Conservation (phyloP, 305 asterid species). For the Rubia peregrina region DNA sequence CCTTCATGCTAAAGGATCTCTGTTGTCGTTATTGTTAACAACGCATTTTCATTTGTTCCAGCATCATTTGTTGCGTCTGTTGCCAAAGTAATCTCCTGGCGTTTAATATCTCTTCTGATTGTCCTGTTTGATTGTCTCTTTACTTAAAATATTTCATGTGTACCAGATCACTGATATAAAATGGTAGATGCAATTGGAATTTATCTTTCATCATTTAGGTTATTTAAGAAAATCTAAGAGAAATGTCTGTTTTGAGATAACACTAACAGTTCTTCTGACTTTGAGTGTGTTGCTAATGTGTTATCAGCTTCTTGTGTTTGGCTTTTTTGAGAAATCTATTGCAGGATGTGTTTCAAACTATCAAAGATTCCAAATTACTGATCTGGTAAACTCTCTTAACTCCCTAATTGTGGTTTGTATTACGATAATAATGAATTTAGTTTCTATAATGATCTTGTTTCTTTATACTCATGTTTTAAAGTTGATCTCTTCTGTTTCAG, state of each 20-base stretch:
- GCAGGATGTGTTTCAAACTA: not conserved
- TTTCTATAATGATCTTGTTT: not conserved
- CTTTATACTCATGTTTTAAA: not conserved
- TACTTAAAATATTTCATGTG: not conserved
- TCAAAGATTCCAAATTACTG: slow-evolving; percentile 1
- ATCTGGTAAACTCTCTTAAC: too few relatives aligned
- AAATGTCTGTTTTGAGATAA: not conserved
- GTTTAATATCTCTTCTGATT: not conserved
- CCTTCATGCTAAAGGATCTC: slow-evolving; percentile 61
- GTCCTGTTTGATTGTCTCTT: not conserved
- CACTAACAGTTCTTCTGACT: not conserved
- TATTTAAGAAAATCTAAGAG: not conserved
- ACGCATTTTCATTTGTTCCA: slow-evolving; percentile 89
- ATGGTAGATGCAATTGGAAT: not conserved
- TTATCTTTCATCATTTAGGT: not conserved
- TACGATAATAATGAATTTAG: not conserved
- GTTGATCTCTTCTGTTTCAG: slow-evolving; percentile 31
- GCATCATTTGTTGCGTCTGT: slow-evolving; percentile 97
- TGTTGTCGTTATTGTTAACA: slow-evolving; percentile 69
- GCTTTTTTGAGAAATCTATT: not conserved
- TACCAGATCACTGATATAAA: not conserved
- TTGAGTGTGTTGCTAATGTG: not conserved
- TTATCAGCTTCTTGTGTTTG: not conserved
- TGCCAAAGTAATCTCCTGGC: slow-evolving; percentile 61
- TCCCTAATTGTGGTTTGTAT: not conserved